phyloP scores from a whole-genome alignment of 768 basidiomycete species.

The Epithele typhae region DNA sequence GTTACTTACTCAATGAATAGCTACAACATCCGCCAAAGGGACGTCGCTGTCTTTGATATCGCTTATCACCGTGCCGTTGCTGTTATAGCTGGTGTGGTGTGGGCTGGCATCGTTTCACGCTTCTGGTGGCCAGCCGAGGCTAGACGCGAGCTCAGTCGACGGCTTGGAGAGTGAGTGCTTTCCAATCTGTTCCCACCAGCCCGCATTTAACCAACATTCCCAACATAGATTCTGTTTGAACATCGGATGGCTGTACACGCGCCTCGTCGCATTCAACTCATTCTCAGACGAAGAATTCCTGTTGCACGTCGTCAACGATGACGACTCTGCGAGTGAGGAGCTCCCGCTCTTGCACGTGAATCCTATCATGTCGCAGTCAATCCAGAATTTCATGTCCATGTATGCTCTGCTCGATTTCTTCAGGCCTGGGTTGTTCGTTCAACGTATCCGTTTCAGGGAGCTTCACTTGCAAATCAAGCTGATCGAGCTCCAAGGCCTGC shows the following conservation, averaged over 20 bases:
- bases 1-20: constrained; percentile 32
- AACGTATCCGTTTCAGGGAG: constrained; percentile 59
- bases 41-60: constrained; percentile 60
- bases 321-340: constrained; percentile 28
- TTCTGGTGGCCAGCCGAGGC: constrained; percentile 98
- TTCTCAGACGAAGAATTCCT: constrained; percentile 44
- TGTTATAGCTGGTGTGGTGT: constrained; percentile 82
- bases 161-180: constrained; percentile 74
- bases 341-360: constrained; percentile 31
- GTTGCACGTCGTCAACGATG: constrained; percentile 5
- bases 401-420: constrained; percentile 24
- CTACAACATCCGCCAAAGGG: constrained; percentile 71
- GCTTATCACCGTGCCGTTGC: constrained; percentile 76
- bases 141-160: constrained; percentile 77
- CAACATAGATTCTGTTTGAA: constrained; percentile 81
- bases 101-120: constrained; percentile 83
- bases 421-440: not conserved
- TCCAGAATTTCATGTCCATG: constrained; percentile 92
- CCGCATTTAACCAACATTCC: not conserved
- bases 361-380: constrained; percentile 53
- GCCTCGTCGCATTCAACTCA: constrained; percentile 84
- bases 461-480: constrained; percentile 90
- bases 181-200: not conserved
- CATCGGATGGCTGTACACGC: constrained; percentile 92
- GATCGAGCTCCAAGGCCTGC: constrained; percentile 78